Evolutionary conservation across 2,329 filamentous ascomycete genomes (phyloP).

Genomic region (Neonectria ditissima): DNA sequence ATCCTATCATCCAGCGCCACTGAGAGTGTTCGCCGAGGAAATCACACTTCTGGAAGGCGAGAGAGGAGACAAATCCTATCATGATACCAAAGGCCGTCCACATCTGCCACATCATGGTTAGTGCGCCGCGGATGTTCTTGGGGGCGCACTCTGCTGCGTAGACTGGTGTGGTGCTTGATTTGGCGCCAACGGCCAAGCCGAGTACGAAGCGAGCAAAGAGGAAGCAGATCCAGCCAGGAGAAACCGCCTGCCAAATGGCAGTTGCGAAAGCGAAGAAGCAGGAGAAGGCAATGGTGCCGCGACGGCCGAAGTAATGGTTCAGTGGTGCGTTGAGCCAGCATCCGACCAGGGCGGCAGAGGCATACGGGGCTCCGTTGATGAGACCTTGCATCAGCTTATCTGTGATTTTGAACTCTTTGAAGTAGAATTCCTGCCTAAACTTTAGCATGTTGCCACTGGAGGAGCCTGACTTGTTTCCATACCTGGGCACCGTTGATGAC

Average conservation of each 20-base stretch:
- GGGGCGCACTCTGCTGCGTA: conserved; percentile 80
- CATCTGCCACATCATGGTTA: conserved; percentile 81
- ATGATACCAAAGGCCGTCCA: conserved; percentile 54
- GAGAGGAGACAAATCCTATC: conserved; percentile 63
- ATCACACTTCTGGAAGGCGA: conserved; percentile 63
- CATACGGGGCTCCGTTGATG: conserved; percentile 65
- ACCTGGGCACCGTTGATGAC: conserved; percentile 66
- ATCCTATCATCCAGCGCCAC: conserved; percentile 72
- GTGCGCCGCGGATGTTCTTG: conserved; percentile 73
- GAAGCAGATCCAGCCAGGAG: conserved; percentile 66
- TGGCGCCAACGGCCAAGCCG: conserved; percentile 76
- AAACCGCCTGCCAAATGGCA: conserved; percentile 58
- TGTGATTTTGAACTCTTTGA: conserved; percentile 49
- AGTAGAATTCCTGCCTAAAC: conserved; percentile 50
- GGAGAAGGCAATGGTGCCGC: conserved; percentile 73
- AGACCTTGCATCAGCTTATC: conserved; percentile 57
- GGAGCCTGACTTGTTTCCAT: not conserved
- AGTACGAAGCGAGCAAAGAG: conserved; percentile 74
- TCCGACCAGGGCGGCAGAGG: conserved; percentile 59
- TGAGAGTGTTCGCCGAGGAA: conserved; percentile 54
- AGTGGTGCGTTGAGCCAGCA: conserved; percentile 57
- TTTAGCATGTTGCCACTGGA: conserved; percentile 7
- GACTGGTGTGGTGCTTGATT: conserved; percentile 73
- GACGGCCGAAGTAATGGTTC: conserved; percentile 70
- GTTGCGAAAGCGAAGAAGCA: conserved; percentile 63